A percentile compares a stretch with the other conserved stretches of the same genome.
These are phyloP conservation scores for Fistulina hepatica DNA, from an alignment of 1,284 basidiomycete genomes.

Conservation along the genomic window DNA sequence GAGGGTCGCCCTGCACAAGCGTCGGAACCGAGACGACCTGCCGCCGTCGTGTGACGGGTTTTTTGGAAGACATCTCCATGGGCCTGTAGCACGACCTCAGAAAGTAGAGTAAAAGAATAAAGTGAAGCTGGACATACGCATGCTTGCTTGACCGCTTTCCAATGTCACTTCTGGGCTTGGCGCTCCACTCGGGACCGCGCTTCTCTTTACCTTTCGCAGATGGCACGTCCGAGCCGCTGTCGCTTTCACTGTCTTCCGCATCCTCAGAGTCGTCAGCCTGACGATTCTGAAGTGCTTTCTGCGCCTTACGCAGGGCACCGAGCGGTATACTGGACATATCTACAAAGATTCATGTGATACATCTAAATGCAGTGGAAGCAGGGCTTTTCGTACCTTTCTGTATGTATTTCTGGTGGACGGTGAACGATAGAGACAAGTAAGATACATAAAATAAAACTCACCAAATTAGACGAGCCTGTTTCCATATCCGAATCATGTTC, in stretches of 20 bases:
- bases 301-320: constrained; percentile 58
- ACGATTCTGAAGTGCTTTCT: constrained; percentile 40
- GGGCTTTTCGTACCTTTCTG: too few species aligned
- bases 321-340: constrained; percentile 51
- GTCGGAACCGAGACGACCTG: constrained; percentile 66
- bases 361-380: neutral
- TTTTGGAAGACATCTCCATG: constrained; percentile 76
- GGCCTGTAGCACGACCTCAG: constrained; percentile 41
- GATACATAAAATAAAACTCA: too few species aligned
- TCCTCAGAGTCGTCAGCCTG: constrained; percentile 23
- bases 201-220: constrained; percentile 24
- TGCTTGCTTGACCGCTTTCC: constrained; percentile 74
- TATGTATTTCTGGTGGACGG: too few species aligned
- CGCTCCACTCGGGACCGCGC: constrained; percentile 27
- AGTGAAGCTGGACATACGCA: constrained; percentile 53
- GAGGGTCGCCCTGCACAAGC: constrained; percentile 74
- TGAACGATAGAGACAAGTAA: too few species aligned
- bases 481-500: too few species aligned
- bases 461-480: too few species aligned
- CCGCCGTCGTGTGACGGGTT: constrained; percentile 71
- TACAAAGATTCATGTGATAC: constrained; percentile 15
- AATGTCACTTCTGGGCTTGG: constrained; percentile 33
- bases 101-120: constrained; percentile 2
- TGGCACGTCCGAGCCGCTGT: constrained; percentile 17
- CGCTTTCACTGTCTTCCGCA: constrained; percentile 26